Conservation (phyloP, 1,284 basidiomycete species). For the Ceratobasidium sp. region DNA sequence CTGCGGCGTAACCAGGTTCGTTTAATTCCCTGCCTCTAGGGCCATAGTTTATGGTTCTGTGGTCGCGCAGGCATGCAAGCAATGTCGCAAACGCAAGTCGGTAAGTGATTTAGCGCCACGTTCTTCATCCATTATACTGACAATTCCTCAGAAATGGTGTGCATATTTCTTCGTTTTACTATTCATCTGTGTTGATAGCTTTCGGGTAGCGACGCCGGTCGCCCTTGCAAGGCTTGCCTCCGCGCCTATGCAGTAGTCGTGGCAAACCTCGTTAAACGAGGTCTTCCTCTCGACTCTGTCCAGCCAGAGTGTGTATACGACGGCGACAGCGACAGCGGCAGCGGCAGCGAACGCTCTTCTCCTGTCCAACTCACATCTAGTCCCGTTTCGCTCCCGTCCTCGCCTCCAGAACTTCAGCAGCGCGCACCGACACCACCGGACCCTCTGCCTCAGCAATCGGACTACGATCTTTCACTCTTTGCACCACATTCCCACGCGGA, state of each 20-base stretch:
- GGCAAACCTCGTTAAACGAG: slow-evolving; percentile 30
- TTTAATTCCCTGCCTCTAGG: background rate
- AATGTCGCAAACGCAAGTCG: slow-evolving; percentile 42
- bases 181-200: background rate
- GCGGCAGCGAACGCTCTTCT: background rate
- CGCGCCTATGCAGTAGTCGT: slow-evolving; percentile 28
- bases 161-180: background rate
- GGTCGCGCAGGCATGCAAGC: slow-evolving; percentile 22
- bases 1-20: slow-evolving; percentile 28
- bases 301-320: slow-evolving; percentile 36
- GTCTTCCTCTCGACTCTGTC: slow-evolving; percentile 27
- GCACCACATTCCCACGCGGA: background rate
- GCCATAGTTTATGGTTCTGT: background rate
- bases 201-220: slow-evolving; percentile 24
- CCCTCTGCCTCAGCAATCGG: background rate
- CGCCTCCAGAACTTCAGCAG: background rate
- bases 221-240: slow-evolving; percentile 31
- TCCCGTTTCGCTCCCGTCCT: background rate
- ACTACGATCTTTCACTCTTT: background rate
- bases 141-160: slow-evolving; percentile 26
- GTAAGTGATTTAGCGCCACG: background rate
- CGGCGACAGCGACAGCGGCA: slow-evolving; percentile 10
- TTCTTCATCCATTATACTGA: slow-evolving; percentile 12
- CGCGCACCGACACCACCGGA: background rate
- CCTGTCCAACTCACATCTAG: background rate